Percentiles rank a stretch among this genome's conserved stretches.
Conservation (phyloP, 192 early-diverging fungal genomes). For the Haplosporangium gracile region DNA sequence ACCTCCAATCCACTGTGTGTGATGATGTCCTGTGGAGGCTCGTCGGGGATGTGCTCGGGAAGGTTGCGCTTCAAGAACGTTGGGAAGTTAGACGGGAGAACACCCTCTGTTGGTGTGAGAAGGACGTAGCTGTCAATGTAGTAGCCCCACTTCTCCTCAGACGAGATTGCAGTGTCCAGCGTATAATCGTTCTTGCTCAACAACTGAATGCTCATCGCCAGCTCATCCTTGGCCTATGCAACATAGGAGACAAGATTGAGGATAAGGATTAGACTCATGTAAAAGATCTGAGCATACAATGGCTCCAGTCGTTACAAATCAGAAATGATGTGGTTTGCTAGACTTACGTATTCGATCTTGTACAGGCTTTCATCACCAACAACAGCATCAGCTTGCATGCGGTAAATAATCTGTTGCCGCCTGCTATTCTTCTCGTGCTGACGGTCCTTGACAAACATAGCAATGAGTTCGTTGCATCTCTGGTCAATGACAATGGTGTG, state of each 20-base stretch:
- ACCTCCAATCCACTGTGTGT: conserved; percentile 83
- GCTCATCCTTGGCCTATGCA: conserved; percentile 62
- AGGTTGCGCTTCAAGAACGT: conserved; percentile 84
- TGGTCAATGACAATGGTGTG: conserved; percentile 76
- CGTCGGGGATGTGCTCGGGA: conserved; percentile 57
- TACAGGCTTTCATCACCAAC: conserved; percentile 87
- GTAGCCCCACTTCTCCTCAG: conserved; percentile 95
- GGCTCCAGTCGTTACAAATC: conserved; percentile 1
- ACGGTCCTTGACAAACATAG: conserved; percentile 73
- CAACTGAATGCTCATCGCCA: conserved; percentile 87
- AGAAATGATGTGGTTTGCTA: neutral
- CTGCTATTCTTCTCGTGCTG: conserved; percentile 63
- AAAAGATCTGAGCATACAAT: neutral
- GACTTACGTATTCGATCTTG: conserved; percentile 83
- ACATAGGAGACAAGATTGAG: neutral
- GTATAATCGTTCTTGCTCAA: conserved; percentile 91
- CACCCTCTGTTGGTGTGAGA: conserved; percentile 85
- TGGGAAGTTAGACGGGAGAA: conserved; percentile 66
- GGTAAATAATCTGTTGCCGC: conserved; percentile 78
- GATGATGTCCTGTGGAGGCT: conserved; percentile 58
- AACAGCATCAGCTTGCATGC: conserved; percentile 77
- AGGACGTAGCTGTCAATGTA: conserved; percentile 97
- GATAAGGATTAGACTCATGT: neutral
- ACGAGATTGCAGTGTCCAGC: conserved; percentile 81
- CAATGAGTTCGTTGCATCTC: conserved; percentile 71